These are phyloP conservation scores for Aspergillus neotritici DNA, from an alignment of 2,329 filamentous ascomycete species.

Conservation along the genomic window DNA sequence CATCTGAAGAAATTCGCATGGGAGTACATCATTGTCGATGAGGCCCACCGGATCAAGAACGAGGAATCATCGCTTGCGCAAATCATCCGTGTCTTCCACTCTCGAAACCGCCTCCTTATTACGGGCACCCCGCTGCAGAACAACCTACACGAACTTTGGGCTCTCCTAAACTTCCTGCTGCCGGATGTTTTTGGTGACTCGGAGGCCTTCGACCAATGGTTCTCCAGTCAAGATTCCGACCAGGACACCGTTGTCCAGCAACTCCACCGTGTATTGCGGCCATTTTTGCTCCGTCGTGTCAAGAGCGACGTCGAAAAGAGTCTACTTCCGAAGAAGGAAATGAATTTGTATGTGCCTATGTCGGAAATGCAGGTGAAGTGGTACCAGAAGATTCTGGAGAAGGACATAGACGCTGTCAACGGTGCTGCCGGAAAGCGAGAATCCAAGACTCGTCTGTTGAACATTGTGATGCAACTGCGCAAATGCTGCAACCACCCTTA, in stretches of 20 bases:
- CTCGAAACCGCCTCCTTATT: conserved; percentile 87
- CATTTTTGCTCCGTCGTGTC: conserved; percentile 90
- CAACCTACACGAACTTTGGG: conserved; percentile 97
- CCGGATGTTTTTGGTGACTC: conserved; percentile 97
- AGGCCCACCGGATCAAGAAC: conserved; percentile 98
- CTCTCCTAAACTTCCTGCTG: conserved; percentile 92
- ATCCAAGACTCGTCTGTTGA: conserved; percentile 92
- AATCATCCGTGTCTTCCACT: conserved; percentile 94
- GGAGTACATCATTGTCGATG: conserved; percentile 99
- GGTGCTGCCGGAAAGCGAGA: conserved; percentile 93
- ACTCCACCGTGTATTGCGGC: conserved; percentile 83
- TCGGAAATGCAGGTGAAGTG: conserved; percentile 98
- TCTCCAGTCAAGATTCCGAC: conserved; percentile 81
- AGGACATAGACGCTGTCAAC: conserved; percentile 98
- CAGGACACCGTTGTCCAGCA: conserved; percentile 96
- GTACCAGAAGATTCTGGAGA: conserved; percentile 98
- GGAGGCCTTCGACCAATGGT: conserved; percentile 97
- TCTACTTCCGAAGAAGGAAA: conserved; percentile 90
- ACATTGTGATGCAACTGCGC: conserved; percentile 98
- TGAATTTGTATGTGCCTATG: conserved; percentile 97
- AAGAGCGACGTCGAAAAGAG: conserved; percentile 99
- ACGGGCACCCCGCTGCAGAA: conserved; percentile 97
- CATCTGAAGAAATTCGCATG: conserved; percentile 96
- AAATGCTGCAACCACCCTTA: conserved; percentile 99
- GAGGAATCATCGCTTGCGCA: conserved; percentile 95